Evolutionary conservation across 1,284 basidiomycete genomes (phyloP).

Genomic region (Lignosus rhinocerotis): DNA sequence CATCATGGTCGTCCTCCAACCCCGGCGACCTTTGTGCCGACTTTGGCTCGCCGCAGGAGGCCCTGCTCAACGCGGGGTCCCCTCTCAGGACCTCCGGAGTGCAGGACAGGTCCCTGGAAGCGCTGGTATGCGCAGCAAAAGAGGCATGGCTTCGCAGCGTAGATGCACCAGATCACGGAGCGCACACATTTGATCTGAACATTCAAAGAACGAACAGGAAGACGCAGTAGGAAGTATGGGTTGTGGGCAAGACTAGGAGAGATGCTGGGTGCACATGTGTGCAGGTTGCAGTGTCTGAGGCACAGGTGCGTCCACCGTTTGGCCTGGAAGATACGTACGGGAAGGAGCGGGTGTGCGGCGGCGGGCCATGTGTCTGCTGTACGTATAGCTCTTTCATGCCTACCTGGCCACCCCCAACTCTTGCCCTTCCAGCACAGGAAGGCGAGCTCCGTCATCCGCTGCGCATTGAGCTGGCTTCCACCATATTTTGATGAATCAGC

Average conservation of each 20-base stretch:
- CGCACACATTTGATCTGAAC: conserved; percentile 6
- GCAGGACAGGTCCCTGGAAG: conserved; percentile 42
- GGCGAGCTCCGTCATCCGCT: conserved; percentile 29
- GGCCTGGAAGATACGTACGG: conserved; percentile 24
- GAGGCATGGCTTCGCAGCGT: conserved; percentile 44
- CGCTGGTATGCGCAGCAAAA: conserved; percentile 50
- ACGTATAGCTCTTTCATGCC: conserved; percentile 22
- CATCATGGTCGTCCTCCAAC: conserved; percentile 30
- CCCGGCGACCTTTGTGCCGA: conserved; percentile 47
- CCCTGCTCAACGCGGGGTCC: conserved; percentile 27
- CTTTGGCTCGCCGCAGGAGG: conserved; percentile 49
- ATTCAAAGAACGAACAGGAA: conserved; percentile 29
- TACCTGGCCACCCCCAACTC: conserved; percentile 30
- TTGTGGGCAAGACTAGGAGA: conserved; percentile 6
- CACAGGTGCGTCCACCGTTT: conserved; percentile 4
- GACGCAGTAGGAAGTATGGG: conserved; percentile 10
- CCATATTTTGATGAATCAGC: conserved; percentile 10
- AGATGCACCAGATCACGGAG: conserved; percentile 17
- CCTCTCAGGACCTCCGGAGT: conserved; percentile 28
- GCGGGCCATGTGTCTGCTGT: conserved; percentile 14
- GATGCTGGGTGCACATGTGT: conserved; percentile 22
- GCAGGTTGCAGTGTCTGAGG: conserved; percentile 16
- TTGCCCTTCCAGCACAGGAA: conserved; percentile 33
- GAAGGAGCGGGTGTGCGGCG: conserved; percentile 22
- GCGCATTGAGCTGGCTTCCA: conserved; percentile 28